Base-by-base conservation (phyloP, 2,329 filamentous ascomycete species). In the Colletotrichum scovillei region DNA sequence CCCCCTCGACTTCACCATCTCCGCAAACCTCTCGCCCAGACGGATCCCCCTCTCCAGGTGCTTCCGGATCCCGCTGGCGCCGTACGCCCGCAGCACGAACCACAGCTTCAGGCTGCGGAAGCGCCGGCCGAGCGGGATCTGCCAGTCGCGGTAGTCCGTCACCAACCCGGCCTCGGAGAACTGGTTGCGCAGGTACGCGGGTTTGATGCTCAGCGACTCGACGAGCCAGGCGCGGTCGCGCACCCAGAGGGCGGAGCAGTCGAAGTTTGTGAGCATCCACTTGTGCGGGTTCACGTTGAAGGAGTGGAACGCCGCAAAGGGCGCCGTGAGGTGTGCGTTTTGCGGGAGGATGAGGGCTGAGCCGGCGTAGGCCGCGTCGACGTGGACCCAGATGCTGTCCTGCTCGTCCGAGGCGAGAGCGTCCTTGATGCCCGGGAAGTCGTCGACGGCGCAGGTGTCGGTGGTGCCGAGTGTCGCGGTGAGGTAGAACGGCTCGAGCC, bases 261-360 rank as follows among this genome's bases (percentile, higher is more conserved):
- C 96, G 79, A 98, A 98, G 83, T 97, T 98, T 70, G 95, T 95
- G 22, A 98, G 91, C 60, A 98, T 88, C 96, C 96, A 98, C 86
- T 98, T 98, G 88, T 98, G 95, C 90, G 98, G 93, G 86, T 98
- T 98, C 86, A 96, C 91, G 83, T 98, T 92, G 88, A 97, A 98
- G 76, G 92, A 95, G 85, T 98, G 94, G 80, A 97, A 95, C 26
- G 87, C 84, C 1, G 87, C 84, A 63, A 96, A 88, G 9, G 90
- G 84, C 26, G 85, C 79, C 1, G 92, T 87, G 63, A 95, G 87
- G 76, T 92, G 88, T 69, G 95, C 93, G 82, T 94, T 93, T 81
- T 97, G 94, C 3, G 95, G 93, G 26, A 93, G 92, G 4, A 98
- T 86, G 4, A 98, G 90, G 0, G 95, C 94, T 0, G 94, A 92